Base-by-base conservation (phyloP, 2,329 filamentous ascomycete genomes). In the Monascus ruber region DNA sequence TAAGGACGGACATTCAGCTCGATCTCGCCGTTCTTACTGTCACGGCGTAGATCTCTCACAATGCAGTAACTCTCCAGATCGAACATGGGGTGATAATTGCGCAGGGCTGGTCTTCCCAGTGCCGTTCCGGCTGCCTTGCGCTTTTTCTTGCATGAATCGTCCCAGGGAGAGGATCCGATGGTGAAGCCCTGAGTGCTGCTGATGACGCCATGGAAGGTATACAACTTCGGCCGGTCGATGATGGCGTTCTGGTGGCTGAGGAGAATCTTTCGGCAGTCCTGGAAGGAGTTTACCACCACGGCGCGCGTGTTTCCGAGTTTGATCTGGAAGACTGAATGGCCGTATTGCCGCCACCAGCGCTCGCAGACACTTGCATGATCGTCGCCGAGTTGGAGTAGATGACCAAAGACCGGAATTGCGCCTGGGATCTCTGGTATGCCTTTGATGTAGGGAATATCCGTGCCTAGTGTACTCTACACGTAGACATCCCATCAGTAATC, bases 151-250 rank as follows among this genome's bases (percentile, higher is more conserved):
- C 82, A 85, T 2, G 79, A 85, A 37, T 86, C 83, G 45, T 88
- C 83, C 81, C 84, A 91, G 0, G 85, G 84, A 0, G 83, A 87
- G 0, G 84, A 86, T 1, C 85, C 85, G 44, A 91, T 86, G 0
- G 84, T 89, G 60, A 86, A 83, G 5, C 83, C 83, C 49, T 86
- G 81, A 0, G 81, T 83, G 29, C 72, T 77, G 1, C 82, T 85
- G 3, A 87, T 80, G 4, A 88, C 79, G 4, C 74, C 83, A 60
- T 88, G 84, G 59, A 88, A 89, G 1, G 84, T 89, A 59, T 89
- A 83, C 35, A 87, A 75, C 24, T 71, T 85, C 0, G 85, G 85
- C 2, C 85, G 76, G 1, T 82, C 87, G 51, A 87, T 85, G 41
- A 88, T 65, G 0, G 83, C 73, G 0, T 83, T 83, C 51, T 87